Conservation (phyloP, 176 grass and related monocot genomes). For the Rhynchospora breviuscula region DNA sequence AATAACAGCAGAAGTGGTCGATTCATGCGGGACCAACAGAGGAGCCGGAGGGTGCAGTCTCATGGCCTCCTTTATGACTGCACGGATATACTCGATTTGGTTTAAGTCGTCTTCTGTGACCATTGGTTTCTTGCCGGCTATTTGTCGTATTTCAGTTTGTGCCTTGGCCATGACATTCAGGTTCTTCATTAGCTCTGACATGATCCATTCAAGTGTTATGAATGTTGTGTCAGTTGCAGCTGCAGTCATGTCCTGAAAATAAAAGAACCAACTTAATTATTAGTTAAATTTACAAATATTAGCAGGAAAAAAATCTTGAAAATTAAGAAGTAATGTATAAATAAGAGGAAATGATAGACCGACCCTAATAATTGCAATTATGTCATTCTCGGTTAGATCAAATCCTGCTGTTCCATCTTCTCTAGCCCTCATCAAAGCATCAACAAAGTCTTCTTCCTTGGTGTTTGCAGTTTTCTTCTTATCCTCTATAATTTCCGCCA, state of each 20-base stretch:
- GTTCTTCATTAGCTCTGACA: conserved; percentile 49
- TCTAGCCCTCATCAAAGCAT: conserved; percentile 38
- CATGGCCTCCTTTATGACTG: conserved; percentile 55
- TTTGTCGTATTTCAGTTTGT: conserved; percentile 32
- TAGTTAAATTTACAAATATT: background rate
- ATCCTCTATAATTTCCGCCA: conserved; percentile 33
- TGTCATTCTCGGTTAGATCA: conserved; percentile 34
- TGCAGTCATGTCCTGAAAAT: conserved; percentile 47
- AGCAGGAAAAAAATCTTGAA: background rate
- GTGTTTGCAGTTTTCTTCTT: conserved; percentile 22
- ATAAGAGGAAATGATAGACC: background rate
- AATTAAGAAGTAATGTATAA: conserved; percentile 1
- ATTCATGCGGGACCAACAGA: conserved; percentile 43
- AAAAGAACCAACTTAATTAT: background rate
- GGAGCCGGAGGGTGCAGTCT: conserved; percentile 58
- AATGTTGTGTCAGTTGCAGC: conserved; percentile 55
- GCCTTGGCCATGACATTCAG: conserved; percentile 41
- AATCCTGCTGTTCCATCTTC: conserved; percentile 20
- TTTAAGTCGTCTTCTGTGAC: conserved; percentile 33
- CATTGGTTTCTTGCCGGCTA: background rate
- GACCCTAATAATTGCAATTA: conserved; percentile 40
- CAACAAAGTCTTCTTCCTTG: conserved; percentile 42
- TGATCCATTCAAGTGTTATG: conserved; percentile 46
- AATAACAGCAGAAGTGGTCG: conserved; percentile 18
- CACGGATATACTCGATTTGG: conserved; percentile 40